phyloP scores from a whole-genome alignment of 2,329 filamentous ascomycete genomes.

The Amauroascus verrucosus region DNA sequence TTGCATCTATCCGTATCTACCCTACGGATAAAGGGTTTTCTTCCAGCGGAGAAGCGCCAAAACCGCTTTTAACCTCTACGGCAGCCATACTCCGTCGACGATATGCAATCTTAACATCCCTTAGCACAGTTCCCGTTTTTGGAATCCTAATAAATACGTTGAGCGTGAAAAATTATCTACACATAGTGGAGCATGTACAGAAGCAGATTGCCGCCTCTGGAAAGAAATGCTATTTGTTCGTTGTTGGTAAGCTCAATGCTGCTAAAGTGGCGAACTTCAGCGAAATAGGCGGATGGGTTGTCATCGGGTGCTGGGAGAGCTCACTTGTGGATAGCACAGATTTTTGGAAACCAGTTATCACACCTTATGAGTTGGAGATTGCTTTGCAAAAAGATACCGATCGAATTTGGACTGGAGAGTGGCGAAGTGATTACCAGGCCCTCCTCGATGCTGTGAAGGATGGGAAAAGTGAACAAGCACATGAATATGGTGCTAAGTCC shows the following conservation, averaged over 20 bases:
- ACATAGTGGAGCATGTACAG: constrained; percentile 65
- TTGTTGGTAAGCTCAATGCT: constrained; percentile 91
- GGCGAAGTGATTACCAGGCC: constrained; percentile 76
- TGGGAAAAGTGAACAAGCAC: constrained; percentile 20
- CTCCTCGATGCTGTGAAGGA: constrained; percentile 41
- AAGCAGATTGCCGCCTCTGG: constrained; percentile 63
- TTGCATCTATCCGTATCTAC: constrained; percentile 68
- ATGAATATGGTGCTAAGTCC: constrained; percentile 1
- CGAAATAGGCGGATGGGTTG: constrained; percentile 92
- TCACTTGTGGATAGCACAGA: constrained; percentile 79
- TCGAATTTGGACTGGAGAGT: constrained; percentile 75
- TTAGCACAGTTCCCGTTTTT: constrained; percentile 72
- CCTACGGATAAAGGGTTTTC: constrained; percentile 40
- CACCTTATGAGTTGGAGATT: constrained; percentile 83
- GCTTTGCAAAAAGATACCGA: constrained; percentile 64
- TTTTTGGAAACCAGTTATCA: constrained; percentile 82
- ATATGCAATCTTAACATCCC: constrained; percentile 73
- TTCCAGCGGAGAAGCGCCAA: constrained; percentile 23
- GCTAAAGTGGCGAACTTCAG: constrained; percentile 95
- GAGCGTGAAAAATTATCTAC: constrained; percentile 79
- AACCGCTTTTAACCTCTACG: constrained; percentile 42
- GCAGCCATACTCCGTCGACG: constrained; percentile 62
- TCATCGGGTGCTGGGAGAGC: constrained; percentile 97
- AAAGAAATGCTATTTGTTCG: constrained; percentile 93
- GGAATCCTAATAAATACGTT: constrained; percentile 95